phyloP scores from a whole-genome alignment of 495 filamentous ascomycete species.

The Podospora australis region DNA sequence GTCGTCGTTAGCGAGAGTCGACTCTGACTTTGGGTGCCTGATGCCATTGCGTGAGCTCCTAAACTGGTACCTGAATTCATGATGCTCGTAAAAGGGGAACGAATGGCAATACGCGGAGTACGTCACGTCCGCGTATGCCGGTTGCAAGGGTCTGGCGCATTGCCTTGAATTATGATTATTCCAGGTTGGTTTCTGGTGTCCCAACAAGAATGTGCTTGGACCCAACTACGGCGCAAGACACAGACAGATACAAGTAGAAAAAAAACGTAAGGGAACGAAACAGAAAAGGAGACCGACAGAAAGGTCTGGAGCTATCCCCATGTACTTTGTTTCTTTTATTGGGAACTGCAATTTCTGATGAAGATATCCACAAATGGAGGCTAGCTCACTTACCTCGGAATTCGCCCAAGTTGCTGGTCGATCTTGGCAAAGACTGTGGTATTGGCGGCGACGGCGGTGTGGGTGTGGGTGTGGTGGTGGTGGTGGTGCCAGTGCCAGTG shows the following conservation, averaged over 20 bases:
- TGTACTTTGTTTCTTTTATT: neutral
- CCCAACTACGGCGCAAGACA: no score
- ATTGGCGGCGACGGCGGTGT: neutral
- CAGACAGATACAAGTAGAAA: neutral
- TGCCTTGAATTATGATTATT: no score
- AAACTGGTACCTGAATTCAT: neutral
- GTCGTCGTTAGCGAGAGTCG: constrained; percentile 5
- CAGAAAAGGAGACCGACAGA: neutral
- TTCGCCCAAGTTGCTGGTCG: constrained; percentile 11
- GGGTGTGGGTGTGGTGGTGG: no score
- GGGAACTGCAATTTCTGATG: neutral
- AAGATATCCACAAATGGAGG: constrained; percentile 5
- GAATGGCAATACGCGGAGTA: neutral
- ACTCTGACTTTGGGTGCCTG: constrained; percentile 9
- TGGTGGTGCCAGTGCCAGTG: no score
- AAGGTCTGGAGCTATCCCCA: no score
- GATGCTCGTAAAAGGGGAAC: neutral
- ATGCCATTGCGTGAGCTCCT: constrained; percentile 13
- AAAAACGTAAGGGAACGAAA: neutral
- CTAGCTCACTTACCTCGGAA: constrained; percentile 13
- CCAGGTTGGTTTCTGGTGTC: no score
- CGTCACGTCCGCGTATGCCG: constrained; percentile 2
- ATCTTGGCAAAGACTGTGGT: constrained; percentile 11
- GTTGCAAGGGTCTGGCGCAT: neutral
- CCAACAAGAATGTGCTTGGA: no score